phyloP scores from a whole-genome alignment of 2,329 filamentous ascomycete genomes.

The Aspergillus aculeatinus region DNA sequence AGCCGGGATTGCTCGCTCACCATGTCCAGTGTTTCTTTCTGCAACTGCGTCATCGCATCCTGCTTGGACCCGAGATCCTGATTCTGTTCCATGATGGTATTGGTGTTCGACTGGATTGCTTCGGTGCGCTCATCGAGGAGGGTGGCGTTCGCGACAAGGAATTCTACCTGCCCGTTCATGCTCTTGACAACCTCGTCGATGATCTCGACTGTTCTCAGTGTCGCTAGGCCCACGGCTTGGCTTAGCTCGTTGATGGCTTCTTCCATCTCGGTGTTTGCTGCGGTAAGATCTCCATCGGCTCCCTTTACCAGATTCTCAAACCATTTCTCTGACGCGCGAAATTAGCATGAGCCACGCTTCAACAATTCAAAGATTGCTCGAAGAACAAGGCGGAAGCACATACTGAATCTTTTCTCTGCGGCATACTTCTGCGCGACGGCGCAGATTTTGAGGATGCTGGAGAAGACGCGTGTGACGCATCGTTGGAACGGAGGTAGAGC shows the following conservation, averaged over 20 bases:
- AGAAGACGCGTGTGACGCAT: constrained; percentile 6
- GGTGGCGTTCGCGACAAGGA: not conserved
- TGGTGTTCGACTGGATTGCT: constrained; percentile 4
- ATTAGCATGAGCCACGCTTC: not conserved
- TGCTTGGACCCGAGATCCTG: constrained; percentile 1
- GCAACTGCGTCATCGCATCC: constrained; percentile 1
- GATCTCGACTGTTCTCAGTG: constrained; percentile 2
- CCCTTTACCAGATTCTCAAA: constrained; percentile 5
- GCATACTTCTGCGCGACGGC: constrained; percentile 7
- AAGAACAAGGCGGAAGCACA: not conserved
- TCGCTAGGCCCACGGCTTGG: constrained; percentile 4
- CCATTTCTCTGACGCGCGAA: constrained; percentile 1
- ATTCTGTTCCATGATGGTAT: constrained; percentile 4
- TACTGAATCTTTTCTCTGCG: constrained; percentile 5
- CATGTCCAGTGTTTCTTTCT: not conserved
- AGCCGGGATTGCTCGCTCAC: constrained; percentile 1
- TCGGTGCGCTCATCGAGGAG: constrained; percentile 1
- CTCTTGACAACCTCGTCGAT: constrained; percentile 1
- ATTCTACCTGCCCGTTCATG: constrained; percentile 9
- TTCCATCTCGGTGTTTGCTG: constrained; percentile 5
- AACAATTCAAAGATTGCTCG: not conserved
- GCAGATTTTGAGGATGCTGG: constrained; percentile 5
- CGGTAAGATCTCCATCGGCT: constrained; percentile 1
- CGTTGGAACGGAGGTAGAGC: not conserved
- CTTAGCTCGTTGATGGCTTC: constrained; percentile 5